A percentile compares a stretch with the other conserved stretches of the same genome.
These are phyloP conservation scores for Arthrinium phaeospermum DNA, from an alignment of 2,329 filamentous ascomycete species.

Conservation along the genomic window DNA sequence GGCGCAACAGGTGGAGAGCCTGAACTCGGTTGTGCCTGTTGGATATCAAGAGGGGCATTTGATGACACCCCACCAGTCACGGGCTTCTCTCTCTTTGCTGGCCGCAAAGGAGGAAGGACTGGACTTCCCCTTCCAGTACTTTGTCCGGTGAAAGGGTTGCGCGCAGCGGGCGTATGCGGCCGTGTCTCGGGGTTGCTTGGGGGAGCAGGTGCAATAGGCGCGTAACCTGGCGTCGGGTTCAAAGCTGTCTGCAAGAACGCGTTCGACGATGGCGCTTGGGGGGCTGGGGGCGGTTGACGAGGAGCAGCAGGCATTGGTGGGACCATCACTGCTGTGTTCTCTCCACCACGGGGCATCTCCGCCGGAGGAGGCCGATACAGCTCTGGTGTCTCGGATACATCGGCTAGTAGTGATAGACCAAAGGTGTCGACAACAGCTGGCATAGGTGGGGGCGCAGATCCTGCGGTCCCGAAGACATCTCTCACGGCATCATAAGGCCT, in stretches of 20 bases:
- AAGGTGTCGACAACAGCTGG: conserved; percentile 29
- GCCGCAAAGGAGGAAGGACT: conserved; percentile 43
- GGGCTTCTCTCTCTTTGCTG: conserved; percentile 35
- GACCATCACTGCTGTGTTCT: conserved; percentile 36
- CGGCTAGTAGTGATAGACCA: conserved; percentile 40
- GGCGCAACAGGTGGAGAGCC: neutral
- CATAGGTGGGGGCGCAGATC: conserved; percentile 28
- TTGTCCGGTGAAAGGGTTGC: conserved; percentile 42
- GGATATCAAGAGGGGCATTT: conserved; percentile 23
- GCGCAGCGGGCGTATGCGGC: conserved; percentile 30
- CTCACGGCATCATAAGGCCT: conserved; percentile 52
- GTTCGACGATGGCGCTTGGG: conserved; percentile 31
- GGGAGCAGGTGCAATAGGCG: conserved; percentile 38
- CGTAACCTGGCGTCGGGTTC: conserved; percentile 38
- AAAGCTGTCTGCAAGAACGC: conserved; percentile 45
- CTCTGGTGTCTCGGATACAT: conserved; percentile 34
- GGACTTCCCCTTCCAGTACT: conserved; percentile 38
- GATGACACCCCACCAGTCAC: neutral
- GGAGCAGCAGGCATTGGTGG: conserved; percentile 25
- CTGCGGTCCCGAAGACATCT: conserved; percentile 47
- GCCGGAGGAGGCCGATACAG: conserved; percentile 20
- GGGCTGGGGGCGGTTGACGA: conserved; percentile 18
- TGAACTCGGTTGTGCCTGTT: conserved; percentile 23
- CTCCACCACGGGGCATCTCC: conserved; percentile 11
- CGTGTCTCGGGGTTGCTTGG: conserved; percentile 30